A percentile compares a stretch with the other conserved stretches of the same genome.
Conservation (phyloP, 495 filamentous ascomycete species). For the Aspergillus carlsbadensis region DNA sequence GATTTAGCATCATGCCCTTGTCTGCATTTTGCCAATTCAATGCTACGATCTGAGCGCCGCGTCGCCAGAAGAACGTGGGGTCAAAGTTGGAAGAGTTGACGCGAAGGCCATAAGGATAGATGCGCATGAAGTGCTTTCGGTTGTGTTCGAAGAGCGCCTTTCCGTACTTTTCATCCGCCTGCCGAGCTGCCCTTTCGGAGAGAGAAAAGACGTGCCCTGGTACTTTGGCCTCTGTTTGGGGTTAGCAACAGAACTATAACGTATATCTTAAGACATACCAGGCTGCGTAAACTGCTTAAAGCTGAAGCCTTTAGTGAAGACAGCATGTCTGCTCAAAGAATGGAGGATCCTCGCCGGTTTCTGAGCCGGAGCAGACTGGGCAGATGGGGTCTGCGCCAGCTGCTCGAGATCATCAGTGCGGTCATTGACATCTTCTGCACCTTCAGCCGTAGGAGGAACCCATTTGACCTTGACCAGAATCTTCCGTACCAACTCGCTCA, state of each 20-base stretch:
- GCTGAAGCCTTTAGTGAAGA: constrained; percentile 79
- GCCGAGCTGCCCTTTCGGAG: constrained; percentile 73
- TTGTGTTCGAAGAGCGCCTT: constrained; percentile 77
- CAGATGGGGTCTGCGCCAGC: constrained; percentile 4
- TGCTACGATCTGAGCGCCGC: constrained; percentile 88
- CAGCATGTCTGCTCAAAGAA: constrained; percentile 67
- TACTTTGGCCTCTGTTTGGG: constrained; percentile 56
- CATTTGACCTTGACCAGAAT: constrained; percentile 93
- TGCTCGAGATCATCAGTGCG: constrained; percentile 20
- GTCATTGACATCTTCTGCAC: constrained; percentile 31
- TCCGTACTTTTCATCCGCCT: constrained; percentile 61
- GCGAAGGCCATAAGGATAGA: constrained; percentile 81
- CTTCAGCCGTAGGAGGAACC: constrained; percentile 34
- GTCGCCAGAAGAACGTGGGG: constrained; percentile 79
- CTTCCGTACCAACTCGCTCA: constrained; percentile 65
- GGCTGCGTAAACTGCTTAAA: constrained; percentile 68
- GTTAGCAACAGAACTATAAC: neutral
- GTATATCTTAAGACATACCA: constrained; percentile 30
- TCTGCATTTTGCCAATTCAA: constrained; percentile 94
- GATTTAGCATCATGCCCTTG: constrained; percentile 92
- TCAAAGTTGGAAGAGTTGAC: constrained; percentile 84
- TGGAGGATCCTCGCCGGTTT: constrained; percentile 73
- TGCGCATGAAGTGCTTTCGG: constrained; percentile 77
- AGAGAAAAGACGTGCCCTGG: constrained; percentile 87
- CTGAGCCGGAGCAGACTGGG: constrained; percentile 24